Percentiles rank a stretch among this genome's conserved stretches.
phyloP scores from a whole-genome alignment of 1,284 basidiomycete genomes.

The Somion occarium region DNA sequence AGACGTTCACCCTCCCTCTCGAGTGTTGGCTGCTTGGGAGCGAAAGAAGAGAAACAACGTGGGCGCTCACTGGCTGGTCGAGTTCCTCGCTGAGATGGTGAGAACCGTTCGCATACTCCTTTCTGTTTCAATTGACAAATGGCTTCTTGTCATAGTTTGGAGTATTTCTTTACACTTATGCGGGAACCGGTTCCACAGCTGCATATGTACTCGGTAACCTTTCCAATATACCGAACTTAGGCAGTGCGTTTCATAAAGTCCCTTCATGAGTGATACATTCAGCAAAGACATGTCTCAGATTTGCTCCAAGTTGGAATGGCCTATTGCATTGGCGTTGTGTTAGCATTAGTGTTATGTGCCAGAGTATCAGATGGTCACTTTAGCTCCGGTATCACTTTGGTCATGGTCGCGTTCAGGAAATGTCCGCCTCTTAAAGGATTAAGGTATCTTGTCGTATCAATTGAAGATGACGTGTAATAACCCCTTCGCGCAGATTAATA shows the following conservation, averaged over 20 bases:
- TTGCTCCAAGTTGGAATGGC: constrained; percentile 57
- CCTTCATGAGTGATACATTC: not conserved
- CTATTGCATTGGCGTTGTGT: constrained; percentile 58
- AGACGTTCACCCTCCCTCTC: not conserved
- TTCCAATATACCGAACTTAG: constrained; percentile 37
- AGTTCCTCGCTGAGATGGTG: constrained; percentile 59
- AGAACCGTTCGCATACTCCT: constrained; percentile 19
- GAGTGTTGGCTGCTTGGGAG: not conserved
- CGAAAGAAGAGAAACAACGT: constrained; percentile 25
- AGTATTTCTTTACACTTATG: constrained; percentile 51
- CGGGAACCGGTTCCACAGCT: constrained; percentile 55
- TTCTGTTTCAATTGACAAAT: constrained; percentile 34
- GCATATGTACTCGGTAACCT: constrained; percentile 50
- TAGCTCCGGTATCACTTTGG: constrained; percentile 57
- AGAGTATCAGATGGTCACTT: constrained; percentile 62
- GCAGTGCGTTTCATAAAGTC: constrained; percentile 18
- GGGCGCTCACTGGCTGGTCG: constrained; percentile 45
- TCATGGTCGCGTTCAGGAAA: constrained; percentile 46
- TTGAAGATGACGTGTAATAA: not conserved
- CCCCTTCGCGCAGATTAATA: constrained; percentile 45
- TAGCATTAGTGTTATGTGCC: constrained; percentile 43
- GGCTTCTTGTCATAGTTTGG: constrained; percentile 28
- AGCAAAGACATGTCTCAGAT: constrained; percentile 31
- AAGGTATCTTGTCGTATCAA: constrained; percentile 13
- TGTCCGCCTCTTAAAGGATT: constrained; percentile 38